Conservation (phyloP, 306 rosid species). For the Ziziphus jujuba region DNA sequence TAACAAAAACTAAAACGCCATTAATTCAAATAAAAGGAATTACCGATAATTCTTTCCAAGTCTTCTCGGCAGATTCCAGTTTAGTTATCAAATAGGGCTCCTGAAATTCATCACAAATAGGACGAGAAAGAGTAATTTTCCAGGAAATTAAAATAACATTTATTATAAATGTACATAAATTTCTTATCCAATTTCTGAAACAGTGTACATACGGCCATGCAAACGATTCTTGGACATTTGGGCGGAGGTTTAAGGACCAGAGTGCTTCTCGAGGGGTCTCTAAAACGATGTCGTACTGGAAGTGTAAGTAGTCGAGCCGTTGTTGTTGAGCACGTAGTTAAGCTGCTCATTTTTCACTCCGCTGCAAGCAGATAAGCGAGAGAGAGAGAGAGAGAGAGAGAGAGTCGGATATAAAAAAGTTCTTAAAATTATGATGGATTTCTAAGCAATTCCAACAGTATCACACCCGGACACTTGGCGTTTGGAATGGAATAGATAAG, state of each 20-base stretch:
- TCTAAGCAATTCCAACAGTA: too few species aligned
- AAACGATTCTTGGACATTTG: slow-evolving; percentile 48
- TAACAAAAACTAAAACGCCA: not conserved
- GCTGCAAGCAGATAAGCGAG: too few species aligned
- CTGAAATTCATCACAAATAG: slow-evolving; percentile 40
- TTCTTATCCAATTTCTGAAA: not conserved
- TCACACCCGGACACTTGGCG: not conserved
- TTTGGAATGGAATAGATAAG: slow-evolving; percentile 19
- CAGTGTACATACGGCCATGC: slow-evolving; percentile 79
- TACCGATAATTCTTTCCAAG: slow-evolving; percentile 96
- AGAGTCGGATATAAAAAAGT: too few species aligned
- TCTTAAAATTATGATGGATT: too few species aligned
- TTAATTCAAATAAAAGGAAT: not conserved
- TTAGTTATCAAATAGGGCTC: slow-evolving; percentile 83
- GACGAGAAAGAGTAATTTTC: slow-evolving; percentile 5
- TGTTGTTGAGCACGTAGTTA: slow-evolving; percentile 53
- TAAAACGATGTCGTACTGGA: slow-evolving; percentile 35
- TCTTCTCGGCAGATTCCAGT: slow-evolving; percentile 92
- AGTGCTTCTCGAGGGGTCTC: slow-evolving; percentile 32
- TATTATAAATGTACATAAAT: too few species aligned
- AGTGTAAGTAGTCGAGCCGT: slow-evolving; percentile 43
- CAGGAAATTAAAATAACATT: not conserved
- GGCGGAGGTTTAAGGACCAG: slow-evolving; percentile 33
- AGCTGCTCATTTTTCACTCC: slow-evolving; percentile 47
- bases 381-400: too few species aligned